Percentiles rank a stretch among this genome's conserved stretches.
phyloP scores from a whole-genome alignment of 1,284 basidiomycete species.

The Porogramme epimiltina region DNA sequence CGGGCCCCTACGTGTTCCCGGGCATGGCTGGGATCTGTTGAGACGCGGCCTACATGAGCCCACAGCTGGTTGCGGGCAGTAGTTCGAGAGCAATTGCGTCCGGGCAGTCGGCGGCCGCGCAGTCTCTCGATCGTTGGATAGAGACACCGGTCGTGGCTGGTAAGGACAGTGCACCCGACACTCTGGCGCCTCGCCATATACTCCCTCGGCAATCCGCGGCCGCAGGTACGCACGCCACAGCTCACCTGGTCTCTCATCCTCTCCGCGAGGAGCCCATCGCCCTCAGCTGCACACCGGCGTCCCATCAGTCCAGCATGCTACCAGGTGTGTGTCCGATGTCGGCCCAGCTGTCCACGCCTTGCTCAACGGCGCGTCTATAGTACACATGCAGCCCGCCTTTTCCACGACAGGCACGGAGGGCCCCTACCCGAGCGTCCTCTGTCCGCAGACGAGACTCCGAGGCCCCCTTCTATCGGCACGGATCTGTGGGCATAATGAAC shows the following conservation, averaged over 20 bases:
- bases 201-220: background rate
- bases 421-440: constrained; percentile 5
- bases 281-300: too few relatives aligned
- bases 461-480: constrained; percentile 14
- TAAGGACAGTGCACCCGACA: background rate
- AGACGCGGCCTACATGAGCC: constrained; percentile 10
- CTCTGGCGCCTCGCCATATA: background rate
- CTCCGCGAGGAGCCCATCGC: too few relatives aligned
- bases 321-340: too few relatives aligned
- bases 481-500: constrained; percentile 19
- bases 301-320: too few relatives aligned
- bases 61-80: constrained; percentile 6
- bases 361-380: background rate
- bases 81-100: constrained; percentile 13
- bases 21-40: constrained; percentile 1
- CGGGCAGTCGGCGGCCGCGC: background rate
- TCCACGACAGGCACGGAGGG: constrained; percentile 19
- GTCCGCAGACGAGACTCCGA: background rate
- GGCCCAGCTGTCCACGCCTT: too few relatives aligned
- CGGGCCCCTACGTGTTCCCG: background rate
- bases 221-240: too few relatives aligned
- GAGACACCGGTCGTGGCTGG: background rate
- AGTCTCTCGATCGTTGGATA: too few relatives aligned
- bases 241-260: too few relatives aligned
- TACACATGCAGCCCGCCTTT: constrained; percentile 2